Evolutionary conservation across 371 early-diverging fungal genomes (phyloP).

Genomic region (Basidiobolus heterosporus): DNA sequence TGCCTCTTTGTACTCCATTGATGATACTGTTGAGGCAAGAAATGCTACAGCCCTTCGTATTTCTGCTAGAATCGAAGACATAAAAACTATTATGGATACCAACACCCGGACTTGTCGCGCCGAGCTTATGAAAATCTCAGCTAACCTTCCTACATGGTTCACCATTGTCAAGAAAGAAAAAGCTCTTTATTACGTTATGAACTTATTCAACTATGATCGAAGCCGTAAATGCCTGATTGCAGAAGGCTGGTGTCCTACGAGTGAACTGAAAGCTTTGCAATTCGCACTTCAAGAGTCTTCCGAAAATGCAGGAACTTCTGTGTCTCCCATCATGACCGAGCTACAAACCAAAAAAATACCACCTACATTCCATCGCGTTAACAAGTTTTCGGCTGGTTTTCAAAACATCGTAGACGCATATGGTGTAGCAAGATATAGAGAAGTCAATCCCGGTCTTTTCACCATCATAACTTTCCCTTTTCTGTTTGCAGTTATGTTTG

Average conservation of each 20-base stretch:
- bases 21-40: conserved; percentile 66
- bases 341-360: no score
- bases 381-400: conserved; percentile 91
- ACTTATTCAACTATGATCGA: conserved; percentile 80
- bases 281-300: conserved; percentile 43
- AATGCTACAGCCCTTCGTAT: conserved; percentile 62
- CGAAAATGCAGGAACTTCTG: no score
- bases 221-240: conserved; percentile 88
- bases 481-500: conserved; percentile 99
- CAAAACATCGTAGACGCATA: conserved; percentile 97
- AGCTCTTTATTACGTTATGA: conserved; percentile 91
- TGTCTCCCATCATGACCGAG: no score
- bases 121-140: conserved; percentile 69
- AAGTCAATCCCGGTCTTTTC: conserved; percentile 98
- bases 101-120: conserved; percentile 66
- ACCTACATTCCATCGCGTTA: conserved; percentile 52
- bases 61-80: conserved; percentile 19
- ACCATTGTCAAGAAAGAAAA: conserved; percentile 89
- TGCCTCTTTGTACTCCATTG: conserved; percentile 84
- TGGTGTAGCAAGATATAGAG: conserved; percentile 96
- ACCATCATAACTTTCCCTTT: conserved; percentile 97
- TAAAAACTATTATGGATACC: conserved; percentile 48
- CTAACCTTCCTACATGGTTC: conserved; percentile 70
- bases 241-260: conserved; percentile 93
- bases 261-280: conserved; percentile 68